Base-by-base conservation (phyloP, 106 monocot species). In the Acorus calamus region DNA sequence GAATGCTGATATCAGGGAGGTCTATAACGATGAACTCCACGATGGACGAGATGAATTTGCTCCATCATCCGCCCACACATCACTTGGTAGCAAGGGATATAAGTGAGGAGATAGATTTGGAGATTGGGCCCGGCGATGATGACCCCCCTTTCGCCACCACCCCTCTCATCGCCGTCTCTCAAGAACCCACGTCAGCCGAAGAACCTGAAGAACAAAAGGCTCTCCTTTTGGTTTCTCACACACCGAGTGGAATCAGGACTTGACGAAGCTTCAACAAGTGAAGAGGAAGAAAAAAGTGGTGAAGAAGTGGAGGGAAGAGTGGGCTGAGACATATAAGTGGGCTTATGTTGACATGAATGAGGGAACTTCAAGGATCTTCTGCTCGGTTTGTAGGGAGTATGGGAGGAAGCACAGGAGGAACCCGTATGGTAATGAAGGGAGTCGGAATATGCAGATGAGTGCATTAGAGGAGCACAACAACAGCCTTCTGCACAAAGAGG, bases 401-500 rank as follows among this genome's bases (percentile, higher is more conserved):
- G 98, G 98, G 8, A 83, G 98, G 65, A 98, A 98, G 69, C 98
- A 98, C 61, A 78, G 92, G 64, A 68, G 98, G 72, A 98, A 98
- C 42, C 98, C 98, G 3, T 98, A 98, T 67, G 98, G 98, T 60
- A 98, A 98, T 55, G 98, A 98, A 69, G 98, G 98, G n/a, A 98
- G 98, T 76, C 80, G 88, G 70, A 98, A 98, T 59, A 98, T 98
- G 98, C 98, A 98, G 66, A 98, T 98, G 98, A 98, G 98, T 64
- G 98, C 98, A 47, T 66, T 98, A 49, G 98, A 98, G 65, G 98
- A 98, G 48, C 98, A 98, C 56, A 98, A 98, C 68, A 98, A 92
- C 50, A 98, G 98, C 73, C 60, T 98, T 76, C 92, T 98, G 53
- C 98, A 98, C 47, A 98, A 98, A 68, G 98, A 98, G 73, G 98